phyloP scores from a whole-genome alignment of 768 basidiomycete genomes.

The Austroboletus festivus region DNA sequence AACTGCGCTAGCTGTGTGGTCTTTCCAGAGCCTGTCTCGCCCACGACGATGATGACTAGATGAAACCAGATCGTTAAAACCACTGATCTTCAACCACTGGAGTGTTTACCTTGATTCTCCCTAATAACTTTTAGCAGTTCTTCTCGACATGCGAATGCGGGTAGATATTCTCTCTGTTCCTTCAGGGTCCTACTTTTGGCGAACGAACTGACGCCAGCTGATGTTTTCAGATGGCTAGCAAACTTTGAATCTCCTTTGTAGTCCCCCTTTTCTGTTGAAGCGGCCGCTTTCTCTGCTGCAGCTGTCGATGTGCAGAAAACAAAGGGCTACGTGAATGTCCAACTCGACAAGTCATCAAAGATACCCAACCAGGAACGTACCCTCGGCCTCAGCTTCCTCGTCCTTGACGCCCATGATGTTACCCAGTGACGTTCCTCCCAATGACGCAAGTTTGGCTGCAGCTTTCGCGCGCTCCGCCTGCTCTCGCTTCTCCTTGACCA shows the following conservation, averaged over 20 bases:
- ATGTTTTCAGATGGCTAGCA: slow-evolving; percentile 85
- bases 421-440: slow-evolving; percentile 92
- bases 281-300: slow-evolving; percentile 45
- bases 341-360: slow-evolving; percentile 44
- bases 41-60: slow-evolving; percentile 88
- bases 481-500: slow-evolving; percentile 95
- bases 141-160: slow-evolving; percentile 96
- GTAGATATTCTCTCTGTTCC: slow-evolving; percentile 94
- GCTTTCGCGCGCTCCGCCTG: slow-evolving; percentile 95
- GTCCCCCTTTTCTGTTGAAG: slow-evolving; percentile 54
- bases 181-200: slow-evolving; percentile 80
- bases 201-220: slow-evolving; percentile 76
- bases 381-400: slow-evolving; percentile 89
- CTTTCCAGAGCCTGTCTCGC: slow-evolving; percentile 99
- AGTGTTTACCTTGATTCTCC: slow-evolving; percentile 83
- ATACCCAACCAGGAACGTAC: slow-evolving; percentile 44
- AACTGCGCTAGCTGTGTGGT: slow-evolving; percentile 96
- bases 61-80: not conserved
- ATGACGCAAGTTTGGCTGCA: slow-evolving; percentile 88
- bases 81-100: too few species aligned
- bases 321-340: slow-evolving; percentile 76
- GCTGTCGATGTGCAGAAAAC: slow-evolving; percentile 43
- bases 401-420: slow-evolving; percentile 98
- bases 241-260: slow-evolving; percentile 97
- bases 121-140: slow-evolving; percentile 84